Conservation (phyloP, 2,329 filamentous ascomycete species). For the Aureobasidium sp. region DNA sequence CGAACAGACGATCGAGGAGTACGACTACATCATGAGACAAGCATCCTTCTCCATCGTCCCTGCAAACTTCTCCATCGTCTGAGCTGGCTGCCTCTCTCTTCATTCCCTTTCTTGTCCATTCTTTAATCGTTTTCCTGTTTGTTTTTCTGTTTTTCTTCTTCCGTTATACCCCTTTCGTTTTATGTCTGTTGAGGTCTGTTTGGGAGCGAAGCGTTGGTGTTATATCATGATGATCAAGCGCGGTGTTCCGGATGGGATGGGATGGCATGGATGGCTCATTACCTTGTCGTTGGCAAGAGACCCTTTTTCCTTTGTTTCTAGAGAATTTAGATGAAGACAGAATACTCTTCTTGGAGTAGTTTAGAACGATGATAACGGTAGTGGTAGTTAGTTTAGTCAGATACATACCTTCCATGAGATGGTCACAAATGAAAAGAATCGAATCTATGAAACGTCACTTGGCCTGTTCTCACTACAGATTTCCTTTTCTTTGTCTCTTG, state of each 20-base stretch:
- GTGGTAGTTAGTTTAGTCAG: not conserved
- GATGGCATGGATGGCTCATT: not conserved
- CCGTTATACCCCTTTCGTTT: conserved; percentile 4
- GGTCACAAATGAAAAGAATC: not conserved
- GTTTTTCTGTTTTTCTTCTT: not conserved
- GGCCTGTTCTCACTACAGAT: too few relatives aligned
- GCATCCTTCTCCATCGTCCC: not conserved
- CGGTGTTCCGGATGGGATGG: conserved; percentile 6
- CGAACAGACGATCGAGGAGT: conserved; percentile 1
- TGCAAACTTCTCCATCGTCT: not conserved
- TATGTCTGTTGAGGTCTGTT: not conserved
- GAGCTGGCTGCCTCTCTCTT: not conserved
- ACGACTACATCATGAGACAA: conserved; percentile 4
- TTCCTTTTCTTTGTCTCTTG: not conserved
- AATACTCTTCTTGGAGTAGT: not conserved
- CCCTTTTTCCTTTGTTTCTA: not conserved
- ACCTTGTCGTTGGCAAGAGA: not conserved
- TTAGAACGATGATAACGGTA: not conserved
- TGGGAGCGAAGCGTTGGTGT: conserved; percentile 3
- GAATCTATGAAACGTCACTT: not conserved
- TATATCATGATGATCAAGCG: conserved; percentile 7
- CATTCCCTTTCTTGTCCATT: not conserved
- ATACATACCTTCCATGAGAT: not conserved
- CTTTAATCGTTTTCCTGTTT: not conserved
- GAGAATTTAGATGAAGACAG: not conserved